Evolutionary conservation across 768 basidiomycete genomes (phyloP).

Genomic region (Tulasnella sp.): DNA sequence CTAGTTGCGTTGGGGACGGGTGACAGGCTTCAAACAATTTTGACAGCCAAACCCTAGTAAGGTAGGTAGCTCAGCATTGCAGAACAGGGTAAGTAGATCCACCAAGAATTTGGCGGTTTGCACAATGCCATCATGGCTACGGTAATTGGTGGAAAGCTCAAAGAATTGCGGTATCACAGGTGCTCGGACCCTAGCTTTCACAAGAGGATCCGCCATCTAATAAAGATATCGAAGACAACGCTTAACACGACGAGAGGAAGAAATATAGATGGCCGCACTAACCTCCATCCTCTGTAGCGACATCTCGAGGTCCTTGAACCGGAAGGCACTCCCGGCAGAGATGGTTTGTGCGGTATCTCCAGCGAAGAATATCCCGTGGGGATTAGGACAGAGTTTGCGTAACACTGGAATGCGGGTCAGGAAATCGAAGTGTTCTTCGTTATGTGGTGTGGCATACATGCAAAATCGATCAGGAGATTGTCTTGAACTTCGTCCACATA

Average conservation of each 20-base stretch:
- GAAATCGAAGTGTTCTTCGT: not conserved
- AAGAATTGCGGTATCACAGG: slow-evolving; percentile 28
- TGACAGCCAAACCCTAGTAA: too few species aligned
- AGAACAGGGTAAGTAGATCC: too few species aligned
- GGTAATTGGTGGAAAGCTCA: slow-evolving; percentile 51
- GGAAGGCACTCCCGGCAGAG: slow-evolving; percentile 56
- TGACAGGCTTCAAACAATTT: too few species aligned
- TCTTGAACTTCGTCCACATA: slow-evolving; percentile 70
- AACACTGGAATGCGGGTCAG: slow-evolving; percentile 34
- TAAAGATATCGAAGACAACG: too few species aligned
- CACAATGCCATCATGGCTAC: slow-evolving; percentile 62
- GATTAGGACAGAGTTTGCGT: slow-evolving; percentile 47
- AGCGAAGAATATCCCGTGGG: slow-evolving; percentile 64
- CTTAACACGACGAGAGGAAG: too few species aligned
- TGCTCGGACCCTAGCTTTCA: slow-evolving; percentile 1
- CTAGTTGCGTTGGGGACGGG: too few species aligned
- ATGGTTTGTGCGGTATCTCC: slow-evolving; percentile 75
- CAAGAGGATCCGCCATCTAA: slow-evolving; percentile 9
- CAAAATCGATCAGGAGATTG: slow-evolving; percentile 50
- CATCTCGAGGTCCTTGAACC: slow-evolving; percentile 58
- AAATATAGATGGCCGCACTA: too few species aligned
- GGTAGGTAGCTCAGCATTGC: too few species aligned
- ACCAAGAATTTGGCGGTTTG: slow-evolving; percentile 54
- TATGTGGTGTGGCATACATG: slow-evolving; percentile 30
- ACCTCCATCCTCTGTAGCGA: slow-evolving; percentile 55